Evolutionary conservation across 331 rosid species (phyloP).

Genomic region (Phaseolus coccineus): DNA sequence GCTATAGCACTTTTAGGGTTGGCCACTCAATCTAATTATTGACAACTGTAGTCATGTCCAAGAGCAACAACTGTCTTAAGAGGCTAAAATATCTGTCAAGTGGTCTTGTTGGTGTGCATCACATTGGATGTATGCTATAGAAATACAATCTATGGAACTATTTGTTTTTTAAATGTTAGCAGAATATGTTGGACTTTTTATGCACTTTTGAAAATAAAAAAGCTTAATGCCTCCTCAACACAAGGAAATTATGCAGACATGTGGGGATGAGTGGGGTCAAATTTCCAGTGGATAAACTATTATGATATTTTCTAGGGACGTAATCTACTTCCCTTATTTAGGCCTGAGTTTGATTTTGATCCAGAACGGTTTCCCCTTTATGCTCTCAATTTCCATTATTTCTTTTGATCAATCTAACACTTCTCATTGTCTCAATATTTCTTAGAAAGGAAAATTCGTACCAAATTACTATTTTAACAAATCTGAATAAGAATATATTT

Average conservation of each 20-base stretch:
- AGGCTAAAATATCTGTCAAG: constrained; percentile 6
- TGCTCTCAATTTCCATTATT: not conserved
- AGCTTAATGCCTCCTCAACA: not conserved
- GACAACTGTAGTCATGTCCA: not conserved
- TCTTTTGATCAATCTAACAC: constrained; percentile 2
- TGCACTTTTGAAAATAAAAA: not conserved
- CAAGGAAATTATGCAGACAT: not conserved
- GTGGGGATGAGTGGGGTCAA: not conserved
- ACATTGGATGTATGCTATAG: not conserved
- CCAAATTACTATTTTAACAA: not conserved
- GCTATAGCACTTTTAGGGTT: not conserved
- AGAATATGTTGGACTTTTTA: not conserved
- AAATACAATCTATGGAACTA: not conserved
- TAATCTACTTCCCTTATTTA: too few relatives aligned
- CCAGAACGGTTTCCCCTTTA: not conserved
- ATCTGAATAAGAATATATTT: not conserved
- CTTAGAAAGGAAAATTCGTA: not conserved
- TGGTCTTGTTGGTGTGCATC: not conserved
- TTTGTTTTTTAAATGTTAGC: not conserved
- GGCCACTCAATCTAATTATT: not conserved
- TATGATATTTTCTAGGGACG: not conserved
- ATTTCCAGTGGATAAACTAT: constrained; percentile 15
- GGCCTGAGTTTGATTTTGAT: too few relatives aligned
- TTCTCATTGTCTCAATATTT: not conserved
- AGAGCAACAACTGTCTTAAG: constrained; percentile 7